Base-by-base conservation (phyloP, 1,139 yeast genomes). In the Yarrowia galli region DNA sequence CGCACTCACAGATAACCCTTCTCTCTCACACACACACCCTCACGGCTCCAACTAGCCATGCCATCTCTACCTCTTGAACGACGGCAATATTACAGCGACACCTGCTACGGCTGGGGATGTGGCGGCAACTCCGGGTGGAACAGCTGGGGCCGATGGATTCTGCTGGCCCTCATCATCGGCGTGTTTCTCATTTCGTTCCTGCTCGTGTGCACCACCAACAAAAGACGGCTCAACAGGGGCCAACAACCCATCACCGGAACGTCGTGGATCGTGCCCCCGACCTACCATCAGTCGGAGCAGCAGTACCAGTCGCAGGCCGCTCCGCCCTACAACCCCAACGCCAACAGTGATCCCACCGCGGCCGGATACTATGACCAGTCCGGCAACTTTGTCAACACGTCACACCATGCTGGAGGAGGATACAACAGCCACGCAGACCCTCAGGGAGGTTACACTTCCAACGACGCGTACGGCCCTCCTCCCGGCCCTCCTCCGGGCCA, bases 221-320 rank as follows among this genome's bases (percentile, higher is more conserved):
- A 83, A 67, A 82, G 83, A 69, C 82, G 97, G 74, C 80, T 85
- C 2, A 81, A 76, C 43, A 78, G 80, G 49, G 98, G 98, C 7
- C 80, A 82, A 49, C 83, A 82, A 38, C 97, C 98, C 0, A 81
- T 92, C 4, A 83, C 87, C 69, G 96, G 96, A 10, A 92, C 98
- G 0, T 86, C 91, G 12, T 92, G 97, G 96, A 85, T 92, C 83
- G 89, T 96, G 0, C 97, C 97, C 4, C 97, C 97, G 0, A 83
- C 89, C n/a, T 92, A 92, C 75, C 78, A 83, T 70, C 95, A 89
- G 74, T 85, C 95, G 3, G 92, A 90, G 73, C 82, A 81, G 68
- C 88, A 86, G 69, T 86, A 88, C 72, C 83, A 68, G 38, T 69
- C 69, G 13, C 70, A 68, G 9, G 69, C 76, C 12, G 75, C 71